These are phyloP conservation scores for Pestalotiopsis sp. DNA, from an alignment of 2,329 filamentous ascomycete species.

Conservation along the genomic window DNA sequence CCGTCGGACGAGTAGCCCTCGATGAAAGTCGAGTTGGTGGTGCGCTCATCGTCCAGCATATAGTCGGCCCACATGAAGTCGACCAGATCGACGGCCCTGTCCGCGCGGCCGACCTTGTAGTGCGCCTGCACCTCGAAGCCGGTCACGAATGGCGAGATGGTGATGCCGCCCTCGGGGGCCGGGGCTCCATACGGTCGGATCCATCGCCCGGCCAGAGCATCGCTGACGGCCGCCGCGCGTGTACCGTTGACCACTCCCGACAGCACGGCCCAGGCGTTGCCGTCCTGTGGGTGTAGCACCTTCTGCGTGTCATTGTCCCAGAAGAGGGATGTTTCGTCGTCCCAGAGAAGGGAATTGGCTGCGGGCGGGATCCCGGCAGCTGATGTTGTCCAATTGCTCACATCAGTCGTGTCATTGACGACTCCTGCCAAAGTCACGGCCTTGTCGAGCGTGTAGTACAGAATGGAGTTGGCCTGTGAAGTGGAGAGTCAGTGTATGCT, in stretches of 20 bases:
- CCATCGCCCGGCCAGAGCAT: constrained; percentile 3
- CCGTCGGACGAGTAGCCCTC: constrained; percentile 10
- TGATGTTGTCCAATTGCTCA: constrained; percentile 6
- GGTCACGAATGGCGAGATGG: constrained; percentile 9
- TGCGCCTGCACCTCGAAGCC: constrained; percentile 11
- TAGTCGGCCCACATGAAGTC: constrained; percentile 11
- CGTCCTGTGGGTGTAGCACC: constrained; percentile 6
- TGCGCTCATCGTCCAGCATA: constrained; percentile 8
- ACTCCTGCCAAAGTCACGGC: constrained; percentile 2
- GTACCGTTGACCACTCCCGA: constrained; percentile 1
- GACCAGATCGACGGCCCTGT: constrained; percentile 3
- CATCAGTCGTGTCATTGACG: constrained; percentile 5
- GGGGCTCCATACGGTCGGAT: constrained; percentile 5
- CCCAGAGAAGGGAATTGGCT: constrained; percentile 8
- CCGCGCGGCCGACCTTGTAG: constrained; percentile 9
- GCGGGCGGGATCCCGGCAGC: constrained; percentile 5
- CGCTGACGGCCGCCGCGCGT: constrained; percentile 3
- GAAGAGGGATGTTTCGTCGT: not conserved
- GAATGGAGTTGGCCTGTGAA: constrained; percentile 6
- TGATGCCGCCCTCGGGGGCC: constrained; percentile 5
- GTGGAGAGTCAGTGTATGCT: not conserved
- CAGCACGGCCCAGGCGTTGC: constrained; percentile 4
- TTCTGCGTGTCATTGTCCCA: constrained; percentile 9
- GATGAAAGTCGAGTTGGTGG: constrained; percentile 8
- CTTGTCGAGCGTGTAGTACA: constrained; percentile 6